These are phyloP conservation scores for Phalaenopsis aphrodite DNA, from an alignment of 106 monocot genomes.

Conservation along the genomic window DNA sequence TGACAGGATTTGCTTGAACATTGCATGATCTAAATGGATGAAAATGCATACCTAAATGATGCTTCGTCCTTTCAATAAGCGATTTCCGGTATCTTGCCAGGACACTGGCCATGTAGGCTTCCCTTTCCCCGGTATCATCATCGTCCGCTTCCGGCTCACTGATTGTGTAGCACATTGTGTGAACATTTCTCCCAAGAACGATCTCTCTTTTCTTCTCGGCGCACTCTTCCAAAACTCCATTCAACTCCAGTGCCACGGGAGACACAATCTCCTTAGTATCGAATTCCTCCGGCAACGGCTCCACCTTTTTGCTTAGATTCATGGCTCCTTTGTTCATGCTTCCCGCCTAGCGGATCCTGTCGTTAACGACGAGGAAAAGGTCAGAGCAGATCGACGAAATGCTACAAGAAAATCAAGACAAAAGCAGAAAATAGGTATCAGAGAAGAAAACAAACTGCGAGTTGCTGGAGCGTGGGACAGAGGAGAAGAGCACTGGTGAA, in stretches of 20 bases:
- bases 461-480: too few species aligned
- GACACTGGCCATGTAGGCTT: slow-evolving; percentile 79
- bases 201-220: slow-evolving; percentile 32
- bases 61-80: slow-evolving; percentile 12
- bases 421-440: not conserved
- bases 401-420: too few species aligned
- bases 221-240: not conserved
- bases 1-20: not conserved
- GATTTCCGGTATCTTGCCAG: slow-evolving; percentile 29
- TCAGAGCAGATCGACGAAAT: not conserved
- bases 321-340: slow-evolving; percentile 7
- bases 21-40: not conserved
- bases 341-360: slow-evolving; percentile 6
- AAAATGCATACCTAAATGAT: slow-evolving; percentile 12
- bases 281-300: slow-evolving; percentile 28
- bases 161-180: slow-evolving; percentile 49
- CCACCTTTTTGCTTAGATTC: slow-evolving; percentile 21
- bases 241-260: not conserved
- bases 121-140: slow-evolving; percentile 62
- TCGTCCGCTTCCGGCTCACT: slow-evolving; percentile 81
- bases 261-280: slow-evolving; percentile 21
- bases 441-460: not conserved
- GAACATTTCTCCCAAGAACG: slow-evolving; percentile 75
- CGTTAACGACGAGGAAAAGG: not conserved
- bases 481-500: too few species aligned